A percentile compares a stretch with the other conserved stretches of the same genome.
phyloP scores from a whole-genome alignment of 129 eudicot genomes.

The Gnaphalium uliginosum region DNA sequence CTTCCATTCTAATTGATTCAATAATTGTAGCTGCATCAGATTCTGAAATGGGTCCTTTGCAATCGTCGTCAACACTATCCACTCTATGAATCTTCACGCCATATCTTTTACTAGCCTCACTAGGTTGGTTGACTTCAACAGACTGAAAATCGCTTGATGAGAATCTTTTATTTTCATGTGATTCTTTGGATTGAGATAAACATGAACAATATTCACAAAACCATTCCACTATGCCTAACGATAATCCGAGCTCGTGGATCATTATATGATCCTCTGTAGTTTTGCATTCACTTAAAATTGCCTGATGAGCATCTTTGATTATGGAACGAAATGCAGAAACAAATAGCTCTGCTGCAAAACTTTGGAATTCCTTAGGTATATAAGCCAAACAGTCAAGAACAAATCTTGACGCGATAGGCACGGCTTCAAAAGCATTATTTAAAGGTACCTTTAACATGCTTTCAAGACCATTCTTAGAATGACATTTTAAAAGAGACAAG shows the following conservation, averaged over 20 bases:
- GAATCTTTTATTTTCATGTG: constrained; percentile 25
- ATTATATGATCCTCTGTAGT: constrained; percentile 56
- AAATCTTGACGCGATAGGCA: constrained; percentile 49
- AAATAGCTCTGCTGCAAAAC: constrained; percentile 74
- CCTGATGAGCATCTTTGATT: constrained; percentile 53
- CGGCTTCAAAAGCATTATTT: constrained; percentile 19
- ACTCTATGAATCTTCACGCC: constrained; percentile 22
- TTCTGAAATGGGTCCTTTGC: constrained; percentile 22
- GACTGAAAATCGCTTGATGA: not conserved
- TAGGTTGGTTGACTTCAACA: constrained; percentile 26
- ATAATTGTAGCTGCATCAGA: constrained; percentile 49
- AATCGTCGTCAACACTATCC: constrained; percentile 22
- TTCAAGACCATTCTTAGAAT: constrained; percentile 66
- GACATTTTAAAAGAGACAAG: constrained; percentile 60
- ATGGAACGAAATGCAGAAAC: constrained; percentile 56
- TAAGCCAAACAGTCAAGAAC: constrained; percentile 64
- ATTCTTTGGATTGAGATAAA: constrained; percentile 27
- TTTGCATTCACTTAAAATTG: constrained; percentile 63
- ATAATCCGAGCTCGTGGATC: constrained; percentile 80
- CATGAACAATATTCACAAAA: constrained; percentile 47
- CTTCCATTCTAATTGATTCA: constrained; percentile 79
- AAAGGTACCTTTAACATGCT: constrained; percentile 31
- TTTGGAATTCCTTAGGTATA: constrained; percentile 66
- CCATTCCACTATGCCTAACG: constrained; percentile 85
- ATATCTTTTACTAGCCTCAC: constrained; percentile 20